Conservation (phyloP, 139 green algal genomes). For the Chlamydomonas schloesseri region DNA sequence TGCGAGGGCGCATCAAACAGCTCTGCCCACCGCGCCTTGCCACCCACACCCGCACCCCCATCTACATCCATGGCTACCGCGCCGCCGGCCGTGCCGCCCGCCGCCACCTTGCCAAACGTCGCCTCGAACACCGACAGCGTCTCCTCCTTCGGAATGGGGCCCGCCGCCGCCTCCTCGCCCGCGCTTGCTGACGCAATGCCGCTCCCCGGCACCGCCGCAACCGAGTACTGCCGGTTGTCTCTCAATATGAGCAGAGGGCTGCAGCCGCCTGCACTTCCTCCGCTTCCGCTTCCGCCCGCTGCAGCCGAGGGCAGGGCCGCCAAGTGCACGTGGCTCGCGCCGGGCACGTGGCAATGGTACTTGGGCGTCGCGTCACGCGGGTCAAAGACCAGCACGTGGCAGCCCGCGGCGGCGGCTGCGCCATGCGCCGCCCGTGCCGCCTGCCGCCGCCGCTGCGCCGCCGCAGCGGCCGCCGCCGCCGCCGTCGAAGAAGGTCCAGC, state of each 20-base stretch:
- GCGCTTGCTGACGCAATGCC: too few relatives aligned
- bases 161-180: neutral
- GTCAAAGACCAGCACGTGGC: constrained; percentile 63
- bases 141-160: neutral
- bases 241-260: constrained; percentile 68
- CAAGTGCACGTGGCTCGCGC: constrained; percentile 36
- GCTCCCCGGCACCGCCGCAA: constrained; percentile 15
- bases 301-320: constrained; percentile 18
- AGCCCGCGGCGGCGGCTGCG: constrained; percentile 29
- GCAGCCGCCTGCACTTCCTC: neutral
- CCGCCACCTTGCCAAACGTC: constrained; percentile 45
- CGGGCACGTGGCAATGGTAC: constrained; percentile 35
- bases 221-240: constrained; percentile 54
- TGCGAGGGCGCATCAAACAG: constrained; percentile 82
- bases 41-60: neutral
- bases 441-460: neutral
- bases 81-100: neutral
- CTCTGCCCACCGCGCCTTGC: constrained; percentile 33
- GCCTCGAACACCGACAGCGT: constrained; percentile 50
- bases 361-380: constrained; percentile 24
- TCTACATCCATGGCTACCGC: constrained; percentile 31
- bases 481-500: neutral
- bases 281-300: neutral
- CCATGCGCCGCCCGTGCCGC: neutral
- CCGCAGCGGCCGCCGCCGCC: neutral